Evolutionary conservation across 768 basidiomycete genomes (phyloP).

Genomic region (Mycena pura): DNA sequence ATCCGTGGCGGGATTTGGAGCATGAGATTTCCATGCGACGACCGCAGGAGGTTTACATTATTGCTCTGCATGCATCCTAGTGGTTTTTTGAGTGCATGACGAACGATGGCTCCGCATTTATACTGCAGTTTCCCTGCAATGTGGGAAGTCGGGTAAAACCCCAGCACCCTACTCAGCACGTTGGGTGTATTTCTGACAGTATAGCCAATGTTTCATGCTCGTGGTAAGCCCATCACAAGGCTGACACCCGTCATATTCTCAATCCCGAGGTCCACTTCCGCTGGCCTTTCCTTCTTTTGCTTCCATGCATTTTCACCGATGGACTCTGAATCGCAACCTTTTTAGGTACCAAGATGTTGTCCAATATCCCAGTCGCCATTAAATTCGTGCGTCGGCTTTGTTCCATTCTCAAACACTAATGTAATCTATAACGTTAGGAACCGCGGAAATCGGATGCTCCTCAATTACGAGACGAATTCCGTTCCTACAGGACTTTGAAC

Average conservation of each 20-base stretch:
- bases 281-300: neutral
- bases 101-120: neutral
- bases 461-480: constrained; percentile 95
- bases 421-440: constrained; percentile 58
- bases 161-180: neutral
- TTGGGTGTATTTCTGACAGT: too few species aligned
- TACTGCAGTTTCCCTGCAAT: neutral
- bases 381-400: constrained; percentile 79
- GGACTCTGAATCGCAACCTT: constrained; percentile 1
- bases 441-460: constrained; percentile 98
- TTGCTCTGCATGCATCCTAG: neutral
- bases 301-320: neutral
- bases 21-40: neutral
- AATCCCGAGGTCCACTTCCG: too few species aligned
- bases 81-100: neutral
- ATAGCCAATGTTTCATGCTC: too few species aligned
- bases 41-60: neutral
- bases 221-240: too few species aligned
- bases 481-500: constrained; percentile 94
- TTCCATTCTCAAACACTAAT: constrained; percentile 15
- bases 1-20: neutral
- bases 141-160: neutral
- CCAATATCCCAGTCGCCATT: constrained; percentile 90
- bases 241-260: too few species aligned
- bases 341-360: constrained; percentile 83